A percentile compares a stretch with the other conserved stretches of the same genome.
These are phyloP conservation scores for Mortierella claussenii DNA, from an alignment of 192 early-diverging fungal species.

Conservation along the genomic window DNA sequence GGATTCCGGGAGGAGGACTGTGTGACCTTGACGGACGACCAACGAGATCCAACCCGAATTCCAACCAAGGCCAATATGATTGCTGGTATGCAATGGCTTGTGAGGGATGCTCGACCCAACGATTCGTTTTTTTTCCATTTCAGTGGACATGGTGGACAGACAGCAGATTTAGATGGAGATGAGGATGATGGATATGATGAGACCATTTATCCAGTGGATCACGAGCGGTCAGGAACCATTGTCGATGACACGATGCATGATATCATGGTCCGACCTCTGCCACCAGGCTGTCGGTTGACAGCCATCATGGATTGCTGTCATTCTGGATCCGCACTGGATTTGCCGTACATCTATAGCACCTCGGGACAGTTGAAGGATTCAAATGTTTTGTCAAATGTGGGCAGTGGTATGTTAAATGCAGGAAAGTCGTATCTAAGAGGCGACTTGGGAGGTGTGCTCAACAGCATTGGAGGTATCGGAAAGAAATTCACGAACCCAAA, in stretches of 20 bases:
- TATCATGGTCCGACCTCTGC: slow-evolving; percentile 77
- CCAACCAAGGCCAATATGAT: slow-evolving; percentile 83
- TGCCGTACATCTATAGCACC: slow-evolving; percentile 83
- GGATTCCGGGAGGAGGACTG: slow-evolving; percentile 75
- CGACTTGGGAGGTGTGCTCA: slow-evolving; percentile 52
- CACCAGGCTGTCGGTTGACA: slow-evolving; percentile 74
- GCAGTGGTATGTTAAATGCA: slow-evolving; percentile 54
- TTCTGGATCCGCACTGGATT: slow-evolving; percentile 83
- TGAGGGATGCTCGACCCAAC: slow-evolving; percentile 75
- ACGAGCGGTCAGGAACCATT: slow-evolving; percentile 67
- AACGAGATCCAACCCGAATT: slow-evolving; percentile 67
- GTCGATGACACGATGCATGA: slow-evolving; percentile 81
- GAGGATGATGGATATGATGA: slow-evolving; percentile 85
- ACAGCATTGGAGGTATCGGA: slow-evolving; percentile 57
- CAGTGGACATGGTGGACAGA: slow-evolving; percentile 81
- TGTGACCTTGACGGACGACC: slow-evolving; percentile 83
- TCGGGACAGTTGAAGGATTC: slow-evolving; percentile 65
- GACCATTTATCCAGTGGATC: slow-evolving; percentile 77
- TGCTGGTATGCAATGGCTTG: slow-evolving; percentile 81
- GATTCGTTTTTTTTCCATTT: slow-evolving; percentile 89
- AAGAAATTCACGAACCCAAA: slow-evolving; percentile 53
- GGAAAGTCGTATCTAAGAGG: slow-evolving; percentile 62
- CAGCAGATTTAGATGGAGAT: slow-evolving; percentile 69
- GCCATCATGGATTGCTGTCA: slow-evolving; percentile 90
- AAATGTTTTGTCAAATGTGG: slow-evolving; percentile 58